Base-by-base conservation (phyloP, 106 monocot genomes). In the Acorus calamus region DNA sequence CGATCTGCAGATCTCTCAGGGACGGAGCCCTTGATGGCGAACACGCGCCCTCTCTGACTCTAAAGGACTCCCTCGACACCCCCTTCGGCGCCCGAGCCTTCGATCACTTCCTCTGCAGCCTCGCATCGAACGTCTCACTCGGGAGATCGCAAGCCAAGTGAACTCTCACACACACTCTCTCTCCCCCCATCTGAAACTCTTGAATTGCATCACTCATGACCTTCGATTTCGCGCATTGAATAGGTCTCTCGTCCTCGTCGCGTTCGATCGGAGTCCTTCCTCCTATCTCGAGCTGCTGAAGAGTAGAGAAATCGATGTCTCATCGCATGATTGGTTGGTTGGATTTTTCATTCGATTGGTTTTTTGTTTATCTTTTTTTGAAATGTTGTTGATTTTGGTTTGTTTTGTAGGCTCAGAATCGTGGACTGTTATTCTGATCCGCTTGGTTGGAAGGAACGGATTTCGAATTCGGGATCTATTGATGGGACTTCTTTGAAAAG, bases 381-480 rank as follows among this genome's bases (percentile, higher is more conserved):
- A 8, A 14, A 46, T 49, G 14, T 48, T 56, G 42, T 57, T 55
- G 5, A 44, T 14, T 47, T 41, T 2, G 44, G 7, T 3, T 62
- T 47, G 14, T 52, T 8, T 42, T 57, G 49, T 56, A 96, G 91
- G 66, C 53, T 85, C 43, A 45, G 56, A 9, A 52, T 91, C 47
- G 42, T 96, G 53, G 91, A 91, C 59, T 96, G 87, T 56, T 91
- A 81, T 54, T 79, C 96, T 5, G 91, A 96, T 69, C 96, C 96
- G 0, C 76, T 96, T 41, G 96, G 87, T 41, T 96, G 96, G 96
- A 87, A 87, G 56, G 73, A 73, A 52, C 70, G 49, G 28, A 71
- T 80, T 46, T 44, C 7, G 14, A 11, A 8, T 51, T 48, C 62
- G 4, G 45, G 5, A 14, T 46, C 51, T 45, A 57, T 8, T 56